phyloP scores from a whole-genome alignment of 2,329 filamentous ascomycete genomes.

The Seiridium cupressi region DNA sequence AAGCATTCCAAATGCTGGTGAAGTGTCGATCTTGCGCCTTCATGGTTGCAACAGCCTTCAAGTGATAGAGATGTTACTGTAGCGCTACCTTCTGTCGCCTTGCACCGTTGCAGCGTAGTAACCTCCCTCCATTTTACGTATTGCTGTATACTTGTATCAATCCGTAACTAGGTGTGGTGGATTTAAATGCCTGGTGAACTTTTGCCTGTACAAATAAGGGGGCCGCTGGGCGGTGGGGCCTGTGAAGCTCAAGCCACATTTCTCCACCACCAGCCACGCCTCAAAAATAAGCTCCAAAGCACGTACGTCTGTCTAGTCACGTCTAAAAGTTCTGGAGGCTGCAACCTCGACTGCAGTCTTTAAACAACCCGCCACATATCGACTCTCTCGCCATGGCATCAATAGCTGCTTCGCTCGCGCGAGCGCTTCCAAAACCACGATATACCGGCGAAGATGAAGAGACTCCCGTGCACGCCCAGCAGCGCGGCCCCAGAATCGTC shows the following conservation, averaged over 20 bases:
- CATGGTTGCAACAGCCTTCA: too few species aligned
- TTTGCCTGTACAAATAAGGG: background rate
- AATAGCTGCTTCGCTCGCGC: conserved; percentile 69
- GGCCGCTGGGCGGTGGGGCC: background rate
- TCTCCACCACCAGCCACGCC: background rate
- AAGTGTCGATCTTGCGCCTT: too few species aligned
- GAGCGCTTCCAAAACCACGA: conserved; percentile 82
- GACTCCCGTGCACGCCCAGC: conserved; percentile 65
- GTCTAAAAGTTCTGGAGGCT: background rate
- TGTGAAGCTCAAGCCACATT: background rate
- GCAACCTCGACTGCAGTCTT: background rate
- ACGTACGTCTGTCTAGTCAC: background rate
- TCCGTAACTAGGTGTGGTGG: background rate
- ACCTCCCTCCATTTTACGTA: background rate
- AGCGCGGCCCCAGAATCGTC: conserved; percentile 80
- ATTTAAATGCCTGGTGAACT: background rate
- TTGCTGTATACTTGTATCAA: background rate
- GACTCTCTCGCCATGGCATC: conserved; percentile 53
- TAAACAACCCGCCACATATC: background rate
- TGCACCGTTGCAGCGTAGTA: too few species aligned
- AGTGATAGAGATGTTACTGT: too few species aligned
- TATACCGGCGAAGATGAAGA: conserved; percentile 91
- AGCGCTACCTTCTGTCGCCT: too few species aligned
- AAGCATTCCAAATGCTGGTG: too few species aligned
- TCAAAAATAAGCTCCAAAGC: background rate